Base-by-base conservation (phyloP, 139 green algal species). In the Micractinium sp. region DNA sequence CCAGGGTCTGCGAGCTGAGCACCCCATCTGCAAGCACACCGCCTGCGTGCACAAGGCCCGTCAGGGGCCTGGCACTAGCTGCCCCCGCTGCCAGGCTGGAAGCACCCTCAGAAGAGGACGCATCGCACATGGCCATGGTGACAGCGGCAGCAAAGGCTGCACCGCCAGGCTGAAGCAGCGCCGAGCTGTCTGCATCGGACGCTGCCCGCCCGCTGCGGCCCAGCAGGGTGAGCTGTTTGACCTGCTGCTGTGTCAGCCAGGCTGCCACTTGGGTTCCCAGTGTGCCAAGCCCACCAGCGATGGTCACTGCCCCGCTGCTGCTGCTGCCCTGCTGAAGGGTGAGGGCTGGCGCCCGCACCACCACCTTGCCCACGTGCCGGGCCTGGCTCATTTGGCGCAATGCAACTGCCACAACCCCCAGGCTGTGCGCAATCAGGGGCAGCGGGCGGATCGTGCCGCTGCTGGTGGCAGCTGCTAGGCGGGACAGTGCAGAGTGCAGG, bases 301-400 rank as follows among this genome's bases (percentile, higher is more conserved):
- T 53, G 22, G 82, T 31, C 35, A 91, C 56, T 79, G 69, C 23
- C 0, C 77, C 78, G 67, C 79, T 67, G 85, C 66, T 85, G 41
- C 25, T 75, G 73, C 79, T 36, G 39, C 66, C 71, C 0, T 47
- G 38, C 67, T 87, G 66, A 29, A 67, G 27, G 9, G 36, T 14
- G 27, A 91, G 15, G 0, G 69, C 69, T 15, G 90, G 73, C 41
- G 74, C 96, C 81, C 90, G 95, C 90, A 96, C 94, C 41, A 98
- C 94, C 41, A 98, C 93, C 91, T 98, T 98, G 91, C 96, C 96
- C 53, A 98, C 93, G 82, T 98, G 95, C 0, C 93, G 90, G 5
- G 96, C 95, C 88, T 96, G 94, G 36, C 95, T 95, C 93, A 98
- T 96, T 90, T 97, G 95, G 16, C 96, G 93, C 85, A 98, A 89